Conservation (phyloP, 495 filamentous ascomycete genomes). For the Penicillium robsamsonii region DNA sequence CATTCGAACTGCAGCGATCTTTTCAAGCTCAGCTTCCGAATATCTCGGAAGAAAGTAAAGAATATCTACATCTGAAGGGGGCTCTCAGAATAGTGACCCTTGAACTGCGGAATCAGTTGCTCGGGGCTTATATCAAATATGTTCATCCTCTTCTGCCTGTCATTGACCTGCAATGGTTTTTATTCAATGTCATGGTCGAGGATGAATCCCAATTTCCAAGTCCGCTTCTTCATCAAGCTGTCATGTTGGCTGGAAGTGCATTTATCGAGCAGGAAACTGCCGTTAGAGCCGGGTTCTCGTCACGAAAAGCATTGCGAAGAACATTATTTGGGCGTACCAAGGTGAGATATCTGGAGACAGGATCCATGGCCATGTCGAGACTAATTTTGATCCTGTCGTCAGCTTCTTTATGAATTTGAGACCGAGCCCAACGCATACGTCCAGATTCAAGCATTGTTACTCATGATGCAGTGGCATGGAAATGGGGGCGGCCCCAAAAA, state of each 20-base stretch:
- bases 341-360: neutral
- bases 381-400: neutral
- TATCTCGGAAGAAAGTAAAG: conserved; percentile 6
- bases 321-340: conserved; percentile 5
- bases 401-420: conserved; percentile 11
- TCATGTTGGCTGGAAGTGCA: conserved; percentile 10
- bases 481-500: conserved; percentile 3
- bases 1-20: neutral
- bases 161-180: conserved; percentile 11
- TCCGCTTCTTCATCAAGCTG: conserved; percentile 6
- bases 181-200: conserved; percentile 5
- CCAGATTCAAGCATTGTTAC: conserved; percentile 11
- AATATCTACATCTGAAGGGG: conserved; percentile 5
- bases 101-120: conserved; percentile 8
- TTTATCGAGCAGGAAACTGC: conserved; percentile 6
- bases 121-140: conserved; percentile 12
- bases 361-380: neutral
- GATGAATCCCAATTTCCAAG: conserved; percentile 6
- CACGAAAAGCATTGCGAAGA: conserved; percentile 3
- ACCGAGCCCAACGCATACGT: conserved; percentile 7
- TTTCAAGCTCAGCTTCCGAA: neutral
- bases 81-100: conserved; percentile 5
- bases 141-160: conserved; percentile 8
- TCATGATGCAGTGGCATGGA: conserved; percentile 14
- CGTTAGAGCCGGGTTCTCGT: neutral